A percentile compares a stretch with the other conserved stretches of the same genome.
phyloP scores from a whole-genome alignment of 192 early-diverging fungal genomes.

The Gaertneriomyces sp. region DNA sequence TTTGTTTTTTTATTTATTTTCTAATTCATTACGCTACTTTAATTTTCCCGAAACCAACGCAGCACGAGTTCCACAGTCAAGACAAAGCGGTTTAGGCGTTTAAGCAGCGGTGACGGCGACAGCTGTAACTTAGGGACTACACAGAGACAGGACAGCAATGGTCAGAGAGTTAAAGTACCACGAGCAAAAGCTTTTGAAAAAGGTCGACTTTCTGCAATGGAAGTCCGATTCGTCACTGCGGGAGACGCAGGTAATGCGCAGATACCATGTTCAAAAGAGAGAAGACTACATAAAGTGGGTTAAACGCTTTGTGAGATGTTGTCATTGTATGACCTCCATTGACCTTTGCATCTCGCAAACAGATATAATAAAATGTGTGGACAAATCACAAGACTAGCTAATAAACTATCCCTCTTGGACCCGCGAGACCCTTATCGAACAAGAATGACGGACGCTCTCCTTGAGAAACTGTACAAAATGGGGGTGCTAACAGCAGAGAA shows the following conservation, averaged over 20 bases:
- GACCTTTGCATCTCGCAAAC: neutral
- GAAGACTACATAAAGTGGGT: constrained; percentile 83
- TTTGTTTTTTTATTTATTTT: no score
- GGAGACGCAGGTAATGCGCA: constrained; percentile 81
- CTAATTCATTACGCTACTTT: no score
- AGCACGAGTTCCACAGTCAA: no score
- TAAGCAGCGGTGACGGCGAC: no score
- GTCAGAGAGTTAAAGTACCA: constrained; percentile 73
- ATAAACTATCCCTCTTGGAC: constrained; percentile 79
- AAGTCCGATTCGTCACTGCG: constrained; percentile 77
- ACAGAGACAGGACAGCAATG: constrained; percentile 12
- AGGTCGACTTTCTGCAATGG: constrained; percentile 94
- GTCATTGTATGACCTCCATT: no score
- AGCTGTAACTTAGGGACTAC: no score
- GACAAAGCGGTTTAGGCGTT: no score
- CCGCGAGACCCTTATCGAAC: constrained; percentile 76
- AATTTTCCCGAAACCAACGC: no score
- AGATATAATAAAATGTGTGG: constrained; percentile 80
- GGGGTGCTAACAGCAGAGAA: constrained; percentile 77
- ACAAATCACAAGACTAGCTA: constrained; percentile 75
- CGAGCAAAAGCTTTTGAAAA: constrained; percentile 92
- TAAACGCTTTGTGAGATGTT: neutral
- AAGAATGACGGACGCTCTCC: constrained; percentile 69
- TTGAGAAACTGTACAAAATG: constrained; percentile 84
- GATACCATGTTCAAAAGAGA: constrained; percentile 83